Evolutionary conservation across 495 filamentous ascomycete species (phyloP).

Genomic region (Letharia columbiana): DNA sequence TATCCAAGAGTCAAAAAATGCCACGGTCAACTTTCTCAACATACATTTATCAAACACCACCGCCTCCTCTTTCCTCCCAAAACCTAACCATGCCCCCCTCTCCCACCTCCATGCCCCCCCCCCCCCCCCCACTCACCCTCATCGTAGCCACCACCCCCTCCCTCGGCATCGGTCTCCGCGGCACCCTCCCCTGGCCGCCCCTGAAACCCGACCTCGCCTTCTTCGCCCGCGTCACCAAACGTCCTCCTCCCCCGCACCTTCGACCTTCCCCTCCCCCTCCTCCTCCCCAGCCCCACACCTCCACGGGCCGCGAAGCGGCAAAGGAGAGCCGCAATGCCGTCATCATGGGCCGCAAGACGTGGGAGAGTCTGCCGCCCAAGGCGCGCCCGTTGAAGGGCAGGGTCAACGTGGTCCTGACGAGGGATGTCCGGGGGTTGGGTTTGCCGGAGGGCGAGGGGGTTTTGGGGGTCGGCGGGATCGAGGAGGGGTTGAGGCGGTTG

Average conservation of each 20-base stretch:
- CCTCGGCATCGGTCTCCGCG: constrained; percentile 79
- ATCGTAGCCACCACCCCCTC: constrained; percentile 61
- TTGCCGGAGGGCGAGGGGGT: constrained; percentile 27
- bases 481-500: constrained; percentile 45
- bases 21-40: neutral
- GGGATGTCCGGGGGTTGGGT: constrained; percentile 30
- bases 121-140: constrained; percentile 53
- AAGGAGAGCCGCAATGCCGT: constrained; percentile 55
- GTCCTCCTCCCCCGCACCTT: constrained; percentile 30
- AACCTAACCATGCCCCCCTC: constrained; percentile 37
- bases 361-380: constrained; percentile 68
- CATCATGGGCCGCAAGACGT: constrained; percentile 96
- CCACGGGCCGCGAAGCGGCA: too few relatives aligned
- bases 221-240: constrained; percentile 84
- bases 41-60: too few relatives aligned
- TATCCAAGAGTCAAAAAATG: neutral
- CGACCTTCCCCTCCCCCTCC: neutral
- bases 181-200: constrained; percentile 78
- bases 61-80: constrained; percentile 23
- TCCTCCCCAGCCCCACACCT: neutral
- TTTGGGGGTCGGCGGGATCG: constrained; percentile 36
- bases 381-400: constrained; percentile 74
- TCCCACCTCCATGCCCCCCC: constrained; percentile 25
- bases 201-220: constrained; percentile 87
- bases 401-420: constrained; percentile 68